Base-by-base conservation (phyloP, 2,329 filamentous ascomycete species). In the Fusarium succisae region DNA sequence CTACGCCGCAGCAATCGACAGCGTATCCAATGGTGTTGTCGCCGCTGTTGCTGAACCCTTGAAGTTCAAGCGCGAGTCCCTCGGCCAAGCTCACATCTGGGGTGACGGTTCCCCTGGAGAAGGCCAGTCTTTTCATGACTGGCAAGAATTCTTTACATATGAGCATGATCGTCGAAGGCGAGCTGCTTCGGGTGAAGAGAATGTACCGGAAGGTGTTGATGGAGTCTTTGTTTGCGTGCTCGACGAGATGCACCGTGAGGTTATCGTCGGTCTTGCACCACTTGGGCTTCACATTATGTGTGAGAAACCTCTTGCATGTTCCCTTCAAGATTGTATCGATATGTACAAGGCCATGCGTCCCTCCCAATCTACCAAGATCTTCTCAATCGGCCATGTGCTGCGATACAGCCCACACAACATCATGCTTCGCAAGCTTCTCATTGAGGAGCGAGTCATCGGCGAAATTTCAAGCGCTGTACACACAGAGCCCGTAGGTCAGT, bases 341-440 rank as follows among this genome's bases (percentile, higher is more conserved):
- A 96, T 97, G 78, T 94, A 91, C 81, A 83, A 84, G 55, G 87
- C 91, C 3, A 80, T 94, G 72, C 80, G 83, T 20, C 80, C 82
- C 12, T 75, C 72, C 3, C 68, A 76, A 26, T 51, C 63, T 8
- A 74, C 78, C 37, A 83, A 80, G 51, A 87, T 98, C 47, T 97
- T 98, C 81, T 95, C 94, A 2, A 94, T 98, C 64, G 96, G 96
- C 18, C 96, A 99, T 83, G 96, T 99, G 20, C 85, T 99, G 65
- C 89, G 96, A 41, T 98, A 98, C 82, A 97, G 92, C 77, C 95
- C 95, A 15, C 95, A 98, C 82, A 98, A 98, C 80, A 92, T 94
- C 82, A 84, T 96, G 63, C 87, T 99, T 35, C 91, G 95, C 56
- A 91, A 92, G 79, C 84, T 98, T 22, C 86, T 98, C 10, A 87